These are phyloP conservation scores for Talaromyces sp. DNA, from an alignment of 2,329 filamentous ascomycete genomes.

Conservation along the genomic window DNA sequence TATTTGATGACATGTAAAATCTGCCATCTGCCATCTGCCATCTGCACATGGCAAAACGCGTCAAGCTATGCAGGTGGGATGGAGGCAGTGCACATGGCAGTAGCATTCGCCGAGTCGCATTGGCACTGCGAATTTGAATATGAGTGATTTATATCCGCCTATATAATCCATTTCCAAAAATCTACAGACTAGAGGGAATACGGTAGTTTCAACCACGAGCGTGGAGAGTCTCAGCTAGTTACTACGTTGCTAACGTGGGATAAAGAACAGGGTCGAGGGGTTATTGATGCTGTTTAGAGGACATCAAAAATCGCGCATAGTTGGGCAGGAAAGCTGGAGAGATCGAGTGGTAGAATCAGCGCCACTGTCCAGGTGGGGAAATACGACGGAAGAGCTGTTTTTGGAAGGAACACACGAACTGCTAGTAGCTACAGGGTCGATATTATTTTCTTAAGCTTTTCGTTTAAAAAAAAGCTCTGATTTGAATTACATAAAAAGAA, in stretches of 20 bases:
- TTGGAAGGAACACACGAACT: neutral
- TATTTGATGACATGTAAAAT: neutral
- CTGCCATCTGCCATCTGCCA: neutral
- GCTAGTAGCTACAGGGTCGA: too few relatives aligned
- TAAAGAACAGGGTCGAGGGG: neutral
- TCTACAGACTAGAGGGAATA: neutral
- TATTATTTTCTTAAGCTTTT: too few relatives aligned
- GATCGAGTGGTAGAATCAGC: neutral
- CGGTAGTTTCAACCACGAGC: neutral
- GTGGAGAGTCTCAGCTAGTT: neutral
- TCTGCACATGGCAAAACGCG: neutral
- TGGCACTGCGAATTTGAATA: neutral
- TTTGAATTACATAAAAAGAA: too few relatives aligned
- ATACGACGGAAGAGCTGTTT: neutral
- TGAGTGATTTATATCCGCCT: constrained; percentile 8
- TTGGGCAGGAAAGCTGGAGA: neutral
- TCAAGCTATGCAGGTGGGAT: neutral
- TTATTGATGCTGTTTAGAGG: neutral
- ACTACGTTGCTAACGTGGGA: too few relatives aligned
- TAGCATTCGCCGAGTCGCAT: neutral
- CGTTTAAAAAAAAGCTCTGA: too few relatives aligned
- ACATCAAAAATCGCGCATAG: constrained; percentile 12
- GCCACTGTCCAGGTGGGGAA: neutral
- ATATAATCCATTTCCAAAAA: neutral
- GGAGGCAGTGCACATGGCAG: neutral